Evolutionary conservation across 1,139 yeast species (phyloP), one percentile per base, ranked within the genome.

Genomic region (Kluyveromyces sp.): DNA sequence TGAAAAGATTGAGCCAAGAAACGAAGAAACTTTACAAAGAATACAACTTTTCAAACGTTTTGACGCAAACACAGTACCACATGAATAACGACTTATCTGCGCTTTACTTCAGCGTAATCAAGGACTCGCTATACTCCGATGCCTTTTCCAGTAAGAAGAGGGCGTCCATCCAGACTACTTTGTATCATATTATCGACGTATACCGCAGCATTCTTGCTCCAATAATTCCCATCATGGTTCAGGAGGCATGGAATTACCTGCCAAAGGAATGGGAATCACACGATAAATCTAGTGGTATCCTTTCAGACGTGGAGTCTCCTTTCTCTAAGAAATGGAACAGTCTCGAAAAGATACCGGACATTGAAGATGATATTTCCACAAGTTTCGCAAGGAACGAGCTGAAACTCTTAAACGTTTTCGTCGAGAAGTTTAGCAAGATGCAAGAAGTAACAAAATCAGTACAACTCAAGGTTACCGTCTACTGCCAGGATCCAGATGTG

Each of bases 81-180:
- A 75, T 87, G 71, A 87, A 83, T 57, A 74, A 77, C 17, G 79
- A 79, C 18, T 71, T 89, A 46, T 86, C 96, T 33, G 78, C 97
- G 0, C 70, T 83, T 38, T 92, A 92, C 63, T 88, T 92, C 62
- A 95, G 88, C 57, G 74, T 86, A 32, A 77, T 84, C 40, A 94
- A 92, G 58, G 98, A 92, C 57, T 70, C 84, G 43, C 71, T 92
- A 18, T 92, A 92, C 61, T 84, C 95, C 0, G 94, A 84, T 50
- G 55, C 63, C 0, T 44, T 56, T 0, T 59, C 62, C 19, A 74
- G 83, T 0, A 41, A 56, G 1, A 72, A 77, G 30, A 75, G 97
- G 49, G 69, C 74, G 47, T 74, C 83, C 3, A 78, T 83, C 3
- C 94, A 85, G 60, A 80, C 84, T 8, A 94, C 84, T 0, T 69